Percentiles rank a stretch among this genome's conserved stretches.
Evolutionary conservation across 495 filamentous ascomycete species (phyloP).

Genomic region (Aspergillus cristatus): DNA sequence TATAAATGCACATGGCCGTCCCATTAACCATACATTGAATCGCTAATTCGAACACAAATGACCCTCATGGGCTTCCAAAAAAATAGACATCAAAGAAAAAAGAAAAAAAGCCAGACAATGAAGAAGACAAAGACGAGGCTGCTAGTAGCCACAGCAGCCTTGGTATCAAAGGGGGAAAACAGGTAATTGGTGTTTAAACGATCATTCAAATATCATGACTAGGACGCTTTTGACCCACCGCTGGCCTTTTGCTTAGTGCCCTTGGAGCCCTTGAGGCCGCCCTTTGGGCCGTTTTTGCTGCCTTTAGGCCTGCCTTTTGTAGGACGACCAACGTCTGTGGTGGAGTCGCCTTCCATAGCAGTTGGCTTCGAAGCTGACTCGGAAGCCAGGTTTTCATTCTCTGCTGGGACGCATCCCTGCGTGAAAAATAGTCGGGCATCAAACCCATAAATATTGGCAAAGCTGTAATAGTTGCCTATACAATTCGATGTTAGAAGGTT

Average conservation of each 20-base stretch:
- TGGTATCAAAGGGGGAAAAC: neutral
- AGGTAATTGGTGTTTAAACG: neutral
- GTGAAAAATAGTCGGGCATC: constrained; percentile 76
- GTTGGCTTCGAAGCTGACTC: constrained; percentile 18
- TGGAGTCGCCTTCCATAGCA: constrained; percentile 21
- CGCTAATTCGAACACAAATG: constrained; percentile 16
- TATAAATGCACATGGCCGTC: constrained; percentile 14
- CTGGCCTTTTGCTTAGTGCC: constrained; percentile 25
- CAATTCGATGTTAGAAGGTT: constrained; percentile 2
- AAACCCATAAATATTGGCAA: constrained; percentile 58
- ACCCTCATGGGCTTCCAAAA: neutral
- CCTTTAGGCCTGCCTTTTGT: constrained; percentile 28
- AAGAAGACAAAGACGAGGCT: neutral
- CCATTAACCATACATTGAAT: constrained; percentile 13
- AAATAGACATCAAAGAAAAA: constrained; percentile 4
- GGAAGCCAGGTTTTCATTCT: constrained; percentile 17
- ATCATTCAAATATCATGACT: neutral
- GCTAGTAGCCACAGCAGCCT: too few relatives aligned
- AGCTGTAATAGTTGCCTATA: constrained; percentile 76
- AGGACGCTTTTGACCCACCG: constrained; percentile 7
- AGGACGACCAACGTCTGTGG: constrained; percentile 8
- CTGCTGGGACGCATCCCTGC: constrained; percentile 55
- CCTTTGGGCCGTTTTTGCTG: constrained; percentile 4
- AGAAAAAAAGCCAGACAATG: neutral
- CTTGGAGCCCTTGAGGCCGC: too few relatives aligned